These are phyloP conservation scores for Colletotrichum spinosum DNA, from an alignment of 2,329 filamentous ascomycete species.

Conservation along the genomic window DNA sequence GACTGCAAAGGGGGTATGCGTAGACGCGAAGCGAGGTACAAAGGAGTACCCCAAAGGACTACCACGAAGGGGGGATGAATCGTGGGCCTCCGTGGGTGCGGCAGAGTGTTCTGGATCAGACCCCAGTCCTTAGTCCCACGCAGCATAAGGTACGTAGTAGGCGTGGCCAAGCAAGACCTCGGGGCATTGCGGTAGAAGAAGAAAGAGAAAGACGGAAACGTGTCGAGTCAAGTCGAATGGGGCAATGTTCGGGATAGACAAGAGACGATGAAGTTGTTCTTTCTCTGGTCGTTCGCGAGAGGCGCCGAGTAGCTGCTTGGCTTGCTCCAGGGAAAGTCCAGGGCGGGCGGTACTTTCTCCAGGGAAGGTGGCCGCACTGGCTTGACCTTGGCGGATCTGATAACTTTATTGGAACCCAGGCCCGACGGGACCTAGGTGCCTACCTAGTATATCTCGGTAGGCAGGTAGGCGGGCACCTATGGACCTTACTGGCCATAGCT, in stretches of 20 bases:
- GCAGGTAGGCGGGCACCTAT: no score
- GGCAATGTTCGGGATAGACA: constrained; percentile 9
- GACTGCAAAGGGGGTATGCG: constrained; percentile 1
- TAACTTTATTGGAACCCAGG: constrained; percentile 46
- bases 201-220: constrained; percentile 1
- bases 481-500: constrained; percentile 8
- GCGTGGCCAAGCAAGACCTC: constrained; percentile 20
- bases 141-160: no score
- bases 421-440: no score
- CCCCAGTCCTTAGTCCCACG: no score
- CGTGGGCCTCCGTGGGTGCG: neutral
- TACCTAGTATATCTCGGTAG: no score
- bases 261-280: neutral
- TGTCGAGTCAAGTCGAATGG: neutral
- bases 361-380: constrained; percentile 26
- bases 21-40: constrained; percentile 4
- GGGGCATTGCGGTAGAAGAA: neutral
- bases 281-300: no score
- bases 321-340: no score
- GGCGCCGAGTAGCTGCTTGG: no score
- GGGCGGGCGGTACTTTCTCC: neutral
- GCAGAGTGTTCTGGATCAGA: no score
- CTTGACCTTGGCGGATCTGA: constrained; percentile 47
- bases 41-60: neutral
- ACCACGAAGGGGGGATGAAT: constrained; percentile 10